Evolutionary conservation across 2,329 filamentous ascomycete species (phyloP).

Genomic region (Daldinia eschscholtzii): DNA sequence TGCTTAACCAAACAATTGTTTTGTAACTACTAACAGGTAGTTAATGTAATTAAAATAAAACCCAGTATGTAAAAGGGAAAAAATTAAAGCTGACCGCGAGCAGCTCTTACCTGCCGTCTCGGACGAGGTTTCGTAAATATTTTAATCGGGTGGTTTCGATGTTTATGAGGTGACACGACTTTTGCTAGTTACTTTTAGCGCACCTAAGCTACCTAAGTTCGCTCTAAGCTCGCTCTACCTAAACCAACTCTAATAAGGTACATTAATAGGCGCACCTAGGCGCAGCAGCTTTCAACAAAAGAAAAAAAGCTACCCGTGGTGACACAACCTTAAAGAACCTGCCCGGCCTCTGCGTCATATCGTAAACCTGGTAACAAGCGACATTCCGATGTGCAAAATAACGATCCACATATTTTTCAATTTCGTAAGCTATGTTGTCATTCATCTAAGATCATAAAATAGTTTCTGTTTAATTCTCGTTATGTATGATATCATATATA

Average conservation of each 20-base stretch:
- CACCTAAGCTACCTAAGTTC: not conserved
- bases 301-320: conserved; percentile 30
- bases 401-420: conserved; percentile 49
- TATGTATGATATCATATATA: conserved; percentile 29
- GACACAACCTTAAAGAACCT: conserved; percentile 43
- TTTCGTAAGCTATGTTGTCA: conserved; percentile 41
- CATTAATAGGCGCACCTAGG: conserved; percentile 1
- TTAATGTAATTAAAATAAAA: not conserved
- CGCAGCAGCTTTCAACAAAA: conserved; percentile 4
- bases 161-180: conserved; percentile 40
- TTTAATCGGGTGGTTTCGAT: conserved; percentile 35
- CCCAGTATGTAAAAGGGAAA: not conserved
- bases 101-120: conserved; percentile 27
- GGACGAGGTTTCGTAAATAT: conserved; percentile 40
- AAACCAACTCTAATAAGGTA: conserved; percentile 9
- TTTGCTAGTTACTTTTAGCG: conserved; percentile 8
- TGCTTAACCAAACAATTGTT: not conserved
- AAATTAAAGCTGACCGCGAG: conserved; percentile 1
- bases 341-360: conserved; percentile 46
- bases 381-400: conserved; percentile 51
- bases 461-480: conserved; percentile 8
- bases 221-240: conserved; percentile 23
- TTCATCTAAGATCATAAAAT: conserved; percentile 34
- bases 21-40: not conserved
- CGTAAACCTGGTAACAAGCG: conserved; percentile 46